Evolutionary conservation across 2,329 filamentous ascomycete genomes (phyloP), one percentile per base, ranked within the genome.

Genomic region (Phialocephala subalpina): DNA sequence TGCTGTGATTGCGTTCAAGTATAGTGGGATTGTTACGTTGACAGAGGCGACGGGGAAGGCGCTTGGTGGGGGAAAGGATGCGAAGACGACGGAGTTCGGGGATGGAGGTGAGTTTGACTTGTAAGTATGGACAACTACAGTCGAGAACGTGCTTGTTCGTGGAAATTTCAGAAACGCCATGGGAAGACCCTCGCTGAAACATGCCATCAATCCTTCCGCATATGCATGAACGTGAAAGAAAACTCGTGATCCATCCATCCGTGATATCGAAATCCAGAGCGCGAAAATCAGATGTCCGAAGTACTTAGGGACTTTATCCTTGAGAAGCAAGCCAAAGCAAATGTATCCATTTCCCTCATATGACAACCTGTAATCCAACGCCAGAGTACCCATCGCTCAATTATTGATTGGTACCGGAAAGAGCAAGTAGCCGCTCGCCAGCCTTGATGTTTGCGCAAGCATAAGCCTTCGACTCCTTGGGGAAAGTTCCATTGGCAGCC

Each of bases 401-500:
- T 60, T 36, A 20, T 67, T 64, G 52, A 36, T 66, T 67, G 52
- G 60, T 60, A 33, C 71, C 67, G 60, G 72, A 63, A 63, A 76
- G 63, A 35, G 66, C 58, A 42, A 90, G 78, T 58, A 90, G 77
- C 35, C 83, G 82, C 75, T 90, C 84, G 42, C 88, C 88, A 40
- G 84, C 87, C 65, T 82, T 82, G 53, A 89, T 77, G 75, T 90
- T 90, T 67, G 88, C 87, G 72, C 87, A 88, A 67, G 87, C 85
- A 74, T 89, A 90, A 1, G 87, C 88, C 79, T 88, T 90, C 49
- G 87, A 90, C 68, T 92, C 91, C 14, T 88, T 87, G 1, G 94
- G 94, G 73, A 98, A 92, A 29, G 94, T 92, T 66, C 94, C 94
- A 76, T 95, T 95, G 69, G 90, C 90, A 29, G 94, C 90, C 91